phyloP scores from a whole-genome alignment of 1,139 yeast genomes.

The Lodderomyces margitis region DNA sequence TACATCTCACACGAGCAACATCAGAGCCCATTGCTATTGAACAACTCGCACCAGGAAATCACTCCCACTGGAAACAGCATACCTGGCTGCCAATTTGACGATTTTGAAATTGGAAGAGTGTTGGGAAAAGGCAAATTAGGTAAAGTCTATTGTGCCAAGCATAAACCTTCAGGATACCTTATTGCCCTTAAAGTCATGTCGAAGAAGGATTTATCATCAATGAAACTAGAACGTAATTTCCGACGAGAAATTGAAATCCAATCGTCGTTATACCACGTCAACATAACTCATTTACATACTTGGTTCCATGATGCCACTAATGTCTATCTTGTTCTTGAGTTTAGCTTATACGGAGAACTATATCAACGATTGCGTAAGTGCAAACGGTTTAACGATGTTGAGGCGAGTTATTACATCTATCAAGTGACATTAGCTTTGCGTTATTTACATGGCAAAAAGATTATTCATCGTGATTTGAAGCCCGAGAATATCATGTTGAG shows the following conservation, averaged over 20 bases:
- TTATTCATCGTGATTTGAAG: constrained; percentile 88
- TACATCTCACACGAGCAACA: neutral
- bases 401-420: constrained; percentile 75
- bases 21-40: neutral
- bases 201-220: constrained; percentile 69
- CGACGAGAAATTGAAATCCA: constrained; percentile 92
- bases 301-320: constrained; percentile 79
- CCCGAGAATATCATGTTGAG: constrained; percentile 87
- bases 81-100: constrained; percentile 33
- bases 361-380: constrained; percentile 60
- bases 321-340: constrained; percentile 83
- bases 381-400: constrained; percentile 61
- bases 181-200: constrained; percentile 93
- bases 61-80: neutral
- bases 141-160: constrained; percentile 84
- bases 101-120: constrained; percentile 84
- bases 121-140: constrained; percentile 95
- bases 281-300: constrained; percentile 77
- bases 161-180: constrained; percentile 69
- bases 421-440: constrained; percentile 80
- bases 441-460: constrained; percentile 73
- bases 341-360: constrained; percentile 82
- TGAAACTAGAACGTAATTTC: constrained; percentile 83
- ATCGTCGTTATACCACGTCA: constrained; percentile 69
- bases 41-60: neutral